Evolutionary conservation across 1,284 basidiomycete genomes (phyloP), one percentile per base, ranked within the genome.

Genomic region (Pseudozyma pruni): DNA sequence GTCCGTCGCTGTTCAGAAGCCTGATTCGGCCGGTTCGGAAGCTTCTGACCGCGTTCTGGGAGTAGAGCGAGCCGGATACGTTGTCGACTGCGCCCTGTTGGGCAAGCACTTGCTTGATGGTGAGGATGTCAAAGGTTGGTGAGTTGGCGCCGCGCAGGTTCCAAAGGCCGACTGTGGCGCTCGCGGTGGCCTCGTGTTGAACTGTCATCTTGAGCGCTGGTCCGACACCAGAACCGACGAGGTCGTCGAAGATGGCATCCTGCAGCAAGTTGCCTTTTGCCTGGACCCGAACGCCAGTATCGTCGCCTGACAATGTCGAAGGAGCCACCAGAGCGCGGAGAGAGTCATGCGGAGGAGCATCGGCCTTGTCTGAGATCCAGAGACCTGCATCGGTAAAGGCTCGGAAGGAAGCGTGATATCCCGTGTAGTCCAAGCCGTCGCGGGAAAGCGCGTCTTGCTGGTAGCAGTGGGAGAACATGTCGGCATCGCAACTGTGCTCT

Each of bases 381-480:
- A 69, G 39, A 8, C 48, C 42, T 16, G 64, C 64, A 31, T 58
- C 50, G 1, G 74, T 72, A 53, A 81, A 81, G 33, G 71, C 68
- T 16, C 79, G 64, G 27, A 79, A 63, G 0, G 74, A 64, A 16
- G 80, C 67, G 38, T 83, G 80, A 33, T 48, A 66, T 4, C 55
- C 53, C 4, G 59, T 56, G 45, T 45, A 61, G 43, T 70, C 72
- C 23, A 34, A n/a, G 0, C n/a, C 49, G 4, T 44, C 63, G 6
- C 27, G 54, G 11, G 50, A 54, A 16, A 20, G 16, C 9, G n/a
- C n/a, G n/a, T 13, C 16, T 22, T 58, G 61, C 23, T 23, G 42
- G 6, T 44, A 47, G 14, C 64, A 68, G 32, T 56, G 34, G 9
- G 63, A 72, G 25, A 75, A 72, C 81, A 83, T 81, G 61, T 83